Evolutionary conservation across 1,139 yeast genomes (phyloP).

Genomic region (Saccharomyces hybrid): DNA sequence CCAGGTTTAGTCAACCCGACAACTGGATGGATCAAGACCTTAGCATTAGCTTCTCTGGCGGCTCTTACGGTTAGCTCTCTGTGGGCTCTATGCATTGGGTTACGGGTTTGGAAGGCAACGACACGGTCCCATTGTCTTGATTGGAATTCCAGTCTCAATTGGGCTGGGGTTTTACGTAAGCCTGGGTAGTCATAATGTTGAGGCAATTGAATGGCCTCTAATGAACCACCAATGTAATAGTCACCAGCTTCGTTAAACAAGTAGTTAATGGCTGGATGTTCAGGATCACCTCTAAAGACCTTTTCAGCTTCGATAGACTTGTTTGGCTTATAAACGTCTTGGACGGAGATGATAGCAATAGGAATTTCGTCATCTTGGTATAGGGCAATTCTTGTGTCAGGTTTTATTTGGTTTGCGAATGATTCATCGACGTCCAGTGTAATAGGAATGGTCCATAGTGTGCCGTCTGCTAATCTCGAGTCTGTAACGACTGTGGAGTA

Average conservation of each 20-base stretch:
- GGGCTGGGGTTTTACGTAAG: conserved; percentile 82
- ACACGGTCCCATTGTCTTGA: conserved; percentile 82
- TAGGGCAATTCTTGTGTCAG: conserved; percentile 63
- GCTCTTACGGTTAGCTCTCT: conserved; percentile 94
- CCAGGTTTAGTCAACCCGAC: conserved; percentile 97
- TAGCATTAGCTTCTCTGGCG: conserved; percentile 70
- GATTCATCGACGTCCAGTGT: conserved; percentile 66
- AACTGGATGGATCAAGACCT: conserved; percentile 88
- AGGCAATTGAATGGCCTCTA: conserved; percentile 79
- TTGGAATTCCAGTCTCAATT: conserved; percentile 74
- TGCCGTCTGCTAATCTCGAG: conserved; percentile 67
- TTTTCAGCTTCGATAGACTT: conserved; percentile 70
- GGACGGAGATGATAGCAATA: conserved; percentile 72
- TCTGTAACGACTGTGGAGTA: conserved; percentile 72
- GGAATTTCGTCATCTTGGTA: conserved; percentile 78
- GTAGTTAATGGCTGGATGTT: conserved; percentile 86
- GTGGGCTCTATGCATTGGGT: conserved; percentile 98
- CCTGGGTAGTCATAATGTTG: conserved; percentile 86
- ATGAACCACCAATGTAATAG: conserved; percentile 76
- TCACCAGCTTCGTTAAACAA: conserved; percentile 71
- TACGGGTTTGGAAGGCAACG: conserved; percentile 96
- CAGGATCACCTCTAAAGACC: conserved; percentile 94
- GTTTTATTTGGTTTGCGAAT: conserved; percentile 42
- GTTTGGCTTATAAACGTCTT: conserved; percentile 74
- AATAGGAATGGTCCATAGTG: conserved; percentile 89